Conservation (phyloP, 441 rosid genomes). For the Adansonia gregorii region DNA sequence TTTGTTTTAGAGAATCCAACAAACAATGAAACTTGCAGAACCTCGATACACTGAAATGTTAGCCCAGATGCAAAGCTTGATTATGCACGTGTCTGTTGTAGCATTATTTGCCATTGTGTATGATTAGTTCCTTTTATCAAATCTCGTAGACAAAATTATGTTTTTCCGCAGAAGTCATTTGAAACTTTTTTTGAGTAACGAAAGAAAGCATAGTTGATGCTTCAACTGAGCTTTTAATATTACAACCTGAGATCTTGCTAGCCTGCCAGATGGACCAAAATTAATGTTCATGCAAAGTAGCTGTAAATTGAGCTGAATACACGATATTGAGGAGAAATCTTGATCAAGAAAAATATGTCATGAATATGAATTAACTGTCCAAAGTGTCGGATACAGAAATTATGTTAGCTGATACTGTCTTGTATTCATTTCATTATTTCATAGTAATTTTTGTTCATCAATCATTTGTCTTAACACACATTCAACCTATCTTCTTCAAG, state of each 20-base stretch:
- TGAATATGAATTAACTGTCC: neutral
- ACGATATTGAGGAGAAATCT: neutral
- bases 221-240: neutral
- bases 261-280: neutral
- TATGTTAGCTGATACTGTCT: neutral
- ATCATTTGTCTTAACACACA: neutral
- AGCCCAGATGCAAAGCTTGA: slow-evolving; percentile 4
- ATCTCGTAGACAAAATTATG: neutral
- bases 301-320: neutral
- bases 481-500: slow-evolving; percentile 6
- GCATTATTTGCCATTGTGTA: neutral
- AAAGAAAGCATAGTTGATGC: too few relatives aligned
- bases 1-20: neutral
- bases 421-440: neutral
- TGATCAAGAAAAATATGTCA: slow-evolving; percentile 8
- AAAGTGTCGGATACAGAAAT: neutral
- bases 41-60: neutral
- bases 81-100: neutral
- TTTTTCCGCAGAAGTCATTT: neutral
- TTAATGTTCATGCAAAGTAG: neutral
- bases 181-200: neutral
- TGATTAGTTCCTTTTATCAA: neutral
- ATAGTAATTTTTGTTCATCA: slow-evolving; percentile 6
- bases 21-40: neutral
- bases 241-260: neutral